Conservation (phyloP, 148 eudicot genomes). For the Dysphania ambrosioides region DNA sequence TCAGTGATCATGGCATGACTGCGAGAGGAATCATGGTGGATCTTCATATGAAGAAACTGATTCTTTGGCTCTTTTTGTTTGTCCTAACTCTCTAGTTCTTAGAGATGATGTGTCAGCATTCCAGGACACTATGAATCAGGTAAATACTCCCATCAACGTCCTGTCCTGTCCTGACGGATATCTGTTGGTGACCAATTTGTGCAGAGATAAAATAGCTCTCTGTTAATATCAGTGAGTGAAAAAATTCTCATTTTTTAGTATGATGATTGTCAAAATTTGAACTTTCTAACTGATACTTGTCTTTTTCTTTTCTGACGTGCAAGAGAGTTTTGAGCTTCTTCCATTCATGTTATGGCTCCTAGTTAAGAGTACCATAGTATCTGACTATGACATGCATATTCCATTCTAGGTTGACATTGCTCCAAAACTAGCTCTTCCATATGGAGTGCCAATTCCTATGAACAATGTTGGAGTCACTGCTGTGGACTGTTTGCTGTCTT, state of each 20-base stretch:
- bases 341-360: neutral
- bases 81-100: conserved; percentile 28
- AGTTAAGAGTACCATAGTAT: neutral
- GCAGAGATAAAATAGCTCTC: neutral
- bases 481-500: conserved; percentile 45
- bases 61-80: conserved; percentile 74
- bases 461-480: conserved; percentile 74
- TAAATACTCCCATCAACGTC: conserved; percentile 9
- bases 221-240: neutral
- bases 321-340: neutral
- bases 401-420: conserved; percentile 75
- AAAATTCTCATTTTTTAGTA: neutral
- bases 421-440: conserved; percentile 83
- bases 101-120: conserved; percentile 27
- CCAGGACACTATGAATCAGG: conserved; percentile 55
- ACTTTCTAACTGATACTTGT: neutral
- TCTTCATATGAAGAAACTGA: conserved; percentile 92
- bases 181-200: neutral
- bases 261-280: neutral
- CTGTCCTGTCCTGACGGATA: neutral
- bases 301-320: no score
- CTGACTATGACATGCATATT: neutral
- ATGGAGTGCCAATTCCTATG: conserved; percentile 93
- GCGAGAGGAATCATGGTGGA: conserved; percentile 89
- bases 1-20: conserved; percentile 99